Conservation (phyloP, 805 yeast species). For the Candida chauliodis region DNA sequence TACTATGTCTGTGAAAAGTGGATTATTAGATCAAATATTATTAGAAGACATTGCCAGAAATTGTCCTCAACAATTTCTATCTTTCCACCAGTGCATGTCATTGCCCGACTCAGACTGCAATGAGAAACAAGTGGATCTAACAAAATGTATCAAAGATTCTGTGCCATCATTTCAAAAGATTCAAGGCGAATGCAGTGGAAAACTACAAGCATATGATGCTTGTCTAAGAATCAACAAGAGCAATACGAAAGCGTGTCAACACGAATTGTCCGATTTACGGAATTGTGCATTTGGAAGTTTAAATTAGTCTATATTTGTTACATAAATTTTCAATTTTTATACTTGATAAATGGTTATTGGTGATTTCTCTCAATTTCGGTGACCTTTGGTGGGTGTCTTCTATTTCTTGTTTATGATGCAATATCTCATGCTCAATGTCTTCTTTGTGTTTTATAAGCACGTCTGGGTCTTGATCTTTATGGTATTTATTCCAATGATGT, state of each 20-base stretch:
- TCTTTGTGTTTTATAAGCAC: conserved; percentile 78
- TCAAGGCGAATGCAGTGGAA: conserved; percentile 55
- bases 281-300: conserved; percentile 52
- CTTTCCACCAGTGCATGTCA: conserved; percentile 70
- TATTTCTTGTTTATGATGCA: conserved; percentile 83
- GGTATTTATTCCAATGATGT: conserved; percentile 89
- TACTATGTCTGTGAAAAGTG: conserved; percentile 4
- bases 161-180: conserved; percentile 75
- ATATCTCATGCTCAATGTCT: conserved; percentile 81
- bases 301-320: conserved; percentile 14
- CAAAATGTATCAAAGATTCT: conserved; percentile 56
- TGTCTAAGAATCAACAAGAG: conserved; percentile 53
- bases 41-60: conserved; percentile 73
- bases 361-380: conserved; percentile 25
- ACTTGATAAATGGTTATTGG: conserved; percentile 28
- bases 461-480: conserved; percentile 76
- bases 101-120: conserved; percentile 56
- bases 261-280: conserved; percentile 53
- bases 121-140: conserved; percentile 52
- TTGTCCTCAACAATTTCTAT: conserved; percentile 72
- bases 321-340: conserved; percentile 31
- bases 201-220: conserved; percentile 59
- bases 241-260: conserved; percentile 48
- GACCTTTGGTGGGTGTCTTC: conserved; percentile 46
- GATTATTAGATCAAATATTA: conserved; percentile 61